These are phyloP conservation scores for Sutorius eximius DNA, from an alignment of 1,284 basidiomycete species.

Conservation along the genomic window DNA sequence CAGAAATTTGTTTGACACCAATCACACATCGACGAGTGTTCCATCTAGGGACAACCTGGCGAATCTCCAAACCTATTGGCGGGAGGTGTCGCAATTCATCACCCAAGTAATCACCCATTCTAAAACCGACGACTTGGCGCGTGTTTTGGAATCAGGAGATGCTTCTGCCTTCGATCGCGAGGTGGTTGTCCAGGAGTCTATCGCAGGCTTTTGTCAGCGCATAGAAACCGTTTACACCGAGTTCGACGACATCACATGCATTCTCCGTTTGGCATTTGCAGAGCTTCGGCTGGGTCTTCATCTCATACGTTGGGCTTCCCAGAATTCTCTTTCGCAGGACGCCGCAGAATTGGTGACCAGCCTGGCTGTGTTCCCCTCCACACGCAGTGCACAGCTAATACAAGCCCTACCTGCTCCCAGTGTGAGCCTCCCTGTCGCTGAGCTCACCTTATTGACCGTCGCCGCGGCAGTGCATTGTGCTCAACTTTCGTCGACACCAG, in stretches of 20 bases:
- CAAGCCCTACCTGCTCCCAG: slow-evolving; percentile 17
- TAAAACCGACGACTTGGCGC: slow-evolving; percentile 47
- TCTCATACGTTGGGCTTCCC: slow-evolving; percentile 39
- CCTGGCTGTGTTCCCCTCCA: slow-evolving; percentile 58
- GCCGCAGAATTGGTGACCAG: slow-evolving; percentile 27
- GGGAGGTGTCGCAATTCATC: slow-evolving; percentile 75
- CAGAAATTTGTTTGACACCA: slow-evolving; percentile 30
- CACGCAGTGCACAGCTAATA: slow-evolving; percentile 42
- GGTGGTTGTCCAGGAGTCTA: slow-evolving; percentile 63
- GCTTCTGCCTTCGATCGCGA: slow-evolving; percentile 49
- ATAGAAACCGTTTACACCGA: slow-evolving; percentile 57
- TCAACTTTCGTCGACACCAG: slow-evolving; percentile 31
- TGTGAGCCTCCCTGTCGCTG: slow-evolving; percentile 24
- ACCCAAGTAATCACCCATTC: slow-evolving; percentile 49
- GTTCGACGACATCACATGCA: slow-evolving; percentile 68
- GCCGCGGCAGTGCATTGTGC: slow-evolving; percentile 43
- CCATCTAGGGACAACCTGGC: slow-evolving; percentile 50
- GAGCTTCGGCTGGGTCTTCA: slow-evolving; percentile 79
- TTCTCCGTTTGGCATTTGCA: slow-evolving; percentile 65
- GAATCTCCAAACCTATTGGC: slow-evolving; percentile 77
- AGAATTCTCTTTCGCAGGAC: slow-evolving; percentile 12
- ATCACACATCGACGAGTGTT: slow-evolving; percentile 24
- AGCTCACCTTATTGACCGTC: slow-evolving; percentile 51
- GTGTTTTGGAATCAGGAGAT: slow-evolving; percentile 38
- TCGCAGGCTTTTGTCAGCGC: slow-evolving; percentile 62